Evolutionary conservation across 2,329 filamentous ascomycete species (phyloP).

Genomic region (Aspergillus fijiensis): DNA sequence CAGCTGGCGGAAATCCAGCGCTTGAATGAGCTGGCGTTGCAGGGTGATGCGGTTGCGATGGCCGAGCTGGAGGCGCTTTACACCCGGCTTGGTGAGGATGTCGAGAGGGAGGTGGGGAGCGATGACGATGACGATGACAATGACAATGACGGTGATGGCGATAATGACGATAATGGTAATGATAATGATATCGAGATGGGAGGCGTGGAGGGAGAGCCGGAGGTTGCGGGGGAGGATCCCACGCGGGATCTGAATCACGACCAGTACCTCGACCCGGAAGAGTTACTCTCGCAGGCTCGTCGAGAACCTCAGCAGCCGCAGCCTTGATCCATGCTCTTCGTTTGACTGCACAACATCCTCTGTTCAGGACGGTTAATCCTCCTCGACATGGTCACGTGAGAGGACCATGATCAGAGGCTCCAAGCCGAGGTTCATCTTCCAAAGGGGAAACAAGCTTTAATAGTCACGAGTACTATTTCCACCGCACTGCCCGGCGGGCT

Average conservation of each 20-base stretch:
- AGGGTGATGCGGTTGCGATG: conserved; percentile 39
- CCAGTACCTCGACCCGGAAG: not conserved
- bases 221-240: not conserved
- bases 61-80: conserved; percentile 39
- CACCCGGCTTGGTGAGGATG: conserved; percentile 25
- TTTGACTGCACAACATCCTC: not conserved
- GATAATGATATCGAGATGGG: not conserved
- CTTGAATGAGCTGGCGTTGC: conserved; percentile 36
- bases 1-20: conserved; percentile 37
- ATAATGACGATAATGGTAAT: not conserved
- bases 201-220: not conserved
- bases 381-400: not conserved
- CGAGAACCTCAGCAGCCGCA: not conserved
- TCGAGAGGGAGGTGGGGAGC: not conserved
- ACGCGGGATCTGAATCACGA: not conserved
- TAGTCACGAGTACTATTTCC: not conserved
- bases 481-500: not conserved
- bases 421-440: not conserved
- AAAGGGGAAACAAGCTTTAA: not conserved
- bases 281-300: not conserved
- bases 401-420: not conserved
- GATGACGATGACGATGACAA: not conserved
- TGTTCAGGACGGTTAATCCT: not conserved
- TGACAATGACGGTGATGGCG: not conserved
- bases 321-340: not conserved